Percentiles rank a stretch among this genome's conserved stretches.
These are phyloP conservation scores for Termitomyces sp. DNA, from an alignment of 768 basidiomycete species.

Conservation along the genomic window DNA sequence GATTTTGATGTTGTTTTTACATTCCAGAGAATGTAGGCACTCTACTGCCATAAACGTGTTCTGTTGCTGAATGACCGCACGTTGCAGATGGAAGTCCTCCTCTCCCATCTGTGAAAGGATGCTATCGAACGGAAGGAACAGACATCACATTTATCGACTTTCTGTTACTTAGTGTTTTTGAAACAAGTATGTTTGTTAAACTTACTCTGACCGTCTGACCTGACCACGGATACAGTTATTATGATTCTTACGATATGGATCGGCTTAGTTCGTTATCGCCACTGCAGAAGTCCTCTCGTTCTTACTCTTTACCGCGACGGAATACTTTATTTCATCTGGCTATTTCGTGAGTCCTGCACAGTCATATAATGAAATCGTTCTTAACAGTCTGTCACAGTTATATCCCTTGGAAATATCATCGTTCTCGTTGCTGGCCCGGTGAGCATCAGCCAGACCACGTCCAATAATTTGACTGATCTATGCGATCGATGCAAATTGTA, in stretches of 20 bases:
- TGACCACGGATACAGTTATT: background rate
- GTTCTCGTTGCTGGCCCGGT: background rate
- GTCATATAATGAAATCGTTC: background rate
- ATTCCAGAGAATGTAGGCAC: constrained; percentile 6
- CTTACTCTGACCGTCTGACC: background rate
- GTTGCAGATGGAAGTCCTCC: constrained; percentile 6
- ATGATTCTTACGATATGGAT: constrained; percentile 1
- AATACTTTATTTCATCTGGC: background rate
- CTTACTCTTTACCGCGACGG: background rate
- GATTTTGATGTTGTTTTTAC: constrained; percentile 3
- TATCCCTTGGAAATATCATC: background rate
- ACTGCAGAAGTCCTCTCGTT: background rate
- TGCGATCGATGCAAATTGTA: background rate
- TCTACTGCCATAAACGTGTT: background rate
- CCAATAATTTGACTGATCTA: background rate
- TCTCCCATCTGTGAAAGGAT: constrained; percentile 7
- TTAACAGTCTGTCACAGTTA: background rate
- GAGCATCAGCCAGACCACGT: background rate
- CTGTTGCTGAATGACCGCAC: background rate
- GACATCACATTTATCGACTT: background rate
- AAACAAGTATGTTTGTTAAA: background rate
- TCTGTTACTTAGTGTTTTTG: background rate
- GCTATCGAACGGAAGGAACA: constrained; percentile 8
- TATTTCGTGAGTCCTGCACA: background rate
- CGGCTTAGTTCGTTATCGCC: background rate